Evolutionary conservation across 768 basidiomycete species (phyloP).

Genomic region (Vararia minispora): DNA sequence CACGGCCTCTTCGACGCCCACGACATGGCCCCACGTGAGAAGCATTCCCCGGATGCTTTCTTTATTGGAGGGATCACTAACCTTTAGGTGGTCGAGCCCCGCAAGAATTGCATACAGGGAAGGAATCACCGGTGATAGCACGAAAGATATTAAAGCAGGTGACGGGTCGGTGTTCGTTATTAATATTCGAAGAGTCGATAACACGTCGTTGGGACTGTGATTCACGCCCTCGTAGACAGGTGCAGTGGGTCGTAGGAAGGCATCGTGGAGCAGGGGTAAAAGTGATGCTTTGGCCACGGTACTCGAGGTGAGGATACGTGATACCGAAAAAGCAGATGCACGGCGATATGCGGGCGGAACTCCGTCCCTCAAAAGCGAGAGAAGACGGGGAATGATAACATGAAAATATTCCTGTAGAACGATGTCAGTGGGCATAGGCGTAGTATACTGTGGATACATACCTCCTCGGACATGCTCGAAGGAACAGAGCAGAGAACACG

Average conservation of each 20-base stretch:
- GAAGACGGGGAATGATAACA: conserved; percentile 41
- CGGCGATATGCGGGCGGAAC: conserved; percentile 37
- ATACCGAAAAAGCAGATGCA: conserved; percentile 58
- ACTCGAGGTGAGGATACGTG: conserved; percentile 44
- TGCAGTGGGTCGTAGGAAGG: conserved; percentile 26
- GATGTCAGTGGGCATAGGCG: neutral
- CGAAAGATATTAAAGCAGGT: conserved; percentile 45
- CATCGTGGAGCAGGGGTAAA: conserved; percentile 39
- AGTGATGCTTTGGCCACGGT: conserved; percentile 27
- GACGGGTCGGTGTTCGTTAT: conserved; percentile 74
- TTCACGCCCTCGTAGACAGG: neutral
- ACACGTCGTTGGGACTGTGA: conserved; percentile 17
- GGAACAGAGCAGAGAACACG: conserved; percentile 56
- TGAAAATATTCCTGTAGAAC: conserved; percentile 47
- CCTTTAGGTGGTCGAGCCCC: conserved; percentile 40
- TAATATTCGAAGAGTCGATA: conserved; percentile 44
- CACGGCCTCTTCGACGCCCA: conserved; percentile 38
- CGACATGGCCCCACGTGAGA: conserved; percentile 65
- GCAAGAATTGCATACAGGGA: conserved; percentile 54
- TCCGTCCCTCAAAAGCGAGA: conserved; percentile 32
- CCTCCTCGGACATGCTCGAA: conserved; percentile 39
- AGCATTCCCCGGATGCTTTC: conserved; percentile 52
- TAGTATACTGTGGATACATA: conserved; percentile 20
- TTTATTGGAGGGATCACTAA: conserved; percentile 53
- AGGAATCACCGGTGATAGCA: conserved; percentile 61